Base-by-base conservation (phyloP, 1,284 basidiomycete genomes). In the Boletus sp. region DNA sequence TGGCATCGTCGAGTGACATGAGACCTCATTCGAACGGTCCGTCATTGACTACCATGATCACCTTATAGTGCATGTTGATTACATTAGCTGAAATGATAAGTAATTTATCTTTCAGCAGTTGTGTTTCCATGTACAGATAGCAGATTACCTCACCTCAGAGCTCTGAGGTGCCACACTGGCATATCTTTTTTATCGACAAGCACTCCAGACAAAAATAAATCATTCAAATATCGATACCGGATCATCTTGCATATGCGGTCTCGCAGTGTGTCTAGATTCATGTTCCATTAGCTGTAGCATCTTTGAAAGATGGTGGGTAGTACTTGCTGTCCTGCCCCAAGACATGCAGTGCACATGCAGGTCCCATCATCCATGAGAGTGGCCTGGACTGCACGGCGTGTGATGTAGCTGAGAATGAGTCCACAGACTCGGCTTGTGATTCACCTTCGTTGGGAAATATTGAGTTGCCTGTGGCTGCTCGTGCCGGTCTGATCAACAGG, bases 11-110 rank as follows among this genome's bases (percentile, higher is more conserved):
- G 7, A 65, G 54, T 3, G 67, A 62, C 59, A 69, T 63, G 30
- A 72, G 60, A 25, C 59, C 60, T 3, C 72, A 63, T 44, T 68
- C 64, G 2, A 49, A 65, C 10, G 68, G 25, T 23, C 71, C 69
- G 27, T 48, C 66, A 19, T 69, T 68, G 28, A 70, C 33, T 1
- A 62, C 49, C 30, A 58, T 62, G 56, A 69, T 67, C 60, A 69
- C 51, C 51, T 62, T 70, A 14, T 69, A 66, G 5, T 70, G 48
- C 58, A 61, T 62, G 6, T 52, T 31, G 9, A 60, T 40, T 30
- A 69, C 57, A 35, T 69, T 66, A 3, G 54, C 70, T 72, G 14
- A 28, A 30, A 1, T 19, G n/a, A 60, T 23, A 10, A 6, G 5
- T 30, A 16, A 37, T 4, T 28, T 7, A 9, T 30, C 14, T 30